Percentiles rank a stretch among this genome's conserved stretches.
Evolutionary conservation across 768 basidiomycete species (phyloP).

Genomic region (Trametes meyenii): DNA sequence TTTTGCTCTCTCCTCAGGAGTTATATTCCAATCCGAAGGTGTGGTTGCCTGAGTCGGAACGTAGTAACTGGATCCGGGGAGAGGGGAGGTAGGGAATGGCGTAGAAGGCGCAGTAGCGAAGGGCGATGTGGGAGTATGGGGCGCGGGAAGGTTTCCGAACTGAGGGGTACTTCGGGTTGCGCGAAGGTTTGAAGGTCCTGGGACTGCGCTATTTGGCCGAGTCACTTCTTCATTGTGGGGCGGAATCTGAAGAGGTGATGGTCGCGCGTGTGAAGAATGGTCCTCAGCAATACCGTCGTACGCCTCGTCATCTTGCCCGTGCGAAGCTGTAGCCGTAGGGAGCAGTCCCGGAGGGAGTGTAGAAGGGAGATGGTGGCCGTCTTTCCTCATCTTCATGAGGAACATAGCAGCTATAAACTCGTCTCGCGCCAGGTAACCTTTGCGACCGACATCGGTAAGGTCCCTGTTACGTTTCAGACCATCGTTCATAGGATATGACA

Average conservation of each 20-base stretch:
- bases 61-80: not conserved
- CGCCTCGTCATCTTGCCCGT: slow-evolving; percentile 1
- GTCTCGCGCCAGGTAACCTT: slow-evolving; percentile 23
- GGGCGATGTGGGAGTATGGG: not conserved
- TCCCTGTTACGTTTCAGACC: slow-evolving; percentile 13
- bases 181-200: slow-evolving; percentile 5
- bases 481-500: too few species aligned
- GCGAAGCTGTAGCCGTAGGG: not conserved
- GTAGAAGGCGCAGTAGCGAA: slow-evolving; percentile 5
- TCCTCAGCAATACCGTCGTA: slow-evolving; percentile 11
- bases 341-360: slow-evolving; percentile 14
- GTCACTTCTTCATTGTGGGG: not conserved
- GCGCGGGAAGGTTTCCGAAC: not conserved
- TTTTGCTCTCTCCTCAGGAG: slow-evolving; percentile 71
- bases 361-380: slow-evolving; percentile 24
- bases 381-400: slow-evolving; percentile 25
- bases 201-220: not conserved
- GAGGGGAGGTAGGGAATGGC: slow-evolving; percentile 15
- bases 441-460: slow-evolving; percentile 16
- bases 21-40: slow-evolving; percentile 71
- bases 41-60: slow-evolving; percentile 7
- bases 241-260: not conserved
- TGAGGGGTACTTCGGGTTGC: slow-evolving; percentile 15
- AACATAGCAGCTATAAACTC: slow-evolving; percentile 27
- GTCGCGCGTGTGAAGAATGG: not conserved